phyloP scores from a whole-genome alignment of 2,329 filamentous ascomycete genomes.

The Neoarthrinium moseri region DNA sequence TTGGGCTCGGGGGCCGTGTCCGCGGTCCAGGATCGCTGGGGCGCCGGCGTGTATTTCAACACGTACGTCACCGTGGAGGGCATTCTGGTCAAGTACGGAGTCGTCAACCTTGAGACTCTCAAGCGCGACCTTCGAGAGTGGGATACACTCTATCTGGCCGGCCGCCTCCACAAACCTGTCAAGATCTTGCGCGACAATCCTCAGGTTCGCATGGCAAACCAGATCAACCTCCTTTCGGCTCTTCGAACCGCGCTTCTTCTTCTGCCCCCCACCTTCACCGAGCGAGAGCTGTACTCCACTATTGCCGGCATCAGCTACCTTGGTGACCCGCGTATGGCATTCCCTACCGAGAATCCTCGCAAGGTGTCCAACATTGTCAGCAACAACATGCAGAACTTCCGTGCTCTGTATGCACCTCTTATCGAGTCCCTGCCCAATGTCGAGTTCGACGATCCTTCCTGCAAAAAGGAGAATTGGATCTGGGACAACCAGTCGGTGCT shows the following conservation, averaged over 20 bases:
- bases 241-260: constrained; percentile 86
- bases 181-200: constrained; percentile 96
- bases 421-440: constrained; percentile 90
- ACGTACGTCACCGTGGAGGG: constrained; percentile 93
- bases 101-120: constrained; percentile 89
- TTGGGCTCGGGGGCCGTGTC: constrained; percentile 85
- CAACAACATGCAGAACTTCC: constrained; percentile 88
- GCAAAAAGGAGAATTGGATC: constrained; percentile 59
- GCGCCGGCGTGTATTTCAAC: constrained; percentile 97
- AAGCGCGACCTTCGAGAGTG: constrained; percentile 84
- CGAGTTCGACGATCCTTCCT: constrained; percentile 66
- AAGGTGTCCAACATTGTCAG: constrained; percentile 95
- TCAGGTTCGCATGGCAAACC: constrained; percentile 87
- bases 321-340: constrained; percentile 91
- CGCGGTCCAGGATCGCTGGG: constrained; percentile 80
- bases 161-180: constrained; percentile 88
- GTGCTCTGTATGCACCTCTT: constrained; percentile 84
- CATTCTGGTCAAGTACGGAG: constrained; percentile 95
- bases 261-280: constrained; percentile 79
- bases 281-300: constrained; percentile 83
- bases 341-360: constrained; percentile 84
- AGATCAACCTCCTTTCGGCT: constrained; percentile 91
- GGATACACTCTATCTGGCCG: constrained; percentile 95
- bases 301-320: constrained; percentile 93
- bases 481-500: constrained; percentile 64